Conservation (phyloP, 1,284 basidiomycete genomes). For the Cryptococcus sp. region DNA sequence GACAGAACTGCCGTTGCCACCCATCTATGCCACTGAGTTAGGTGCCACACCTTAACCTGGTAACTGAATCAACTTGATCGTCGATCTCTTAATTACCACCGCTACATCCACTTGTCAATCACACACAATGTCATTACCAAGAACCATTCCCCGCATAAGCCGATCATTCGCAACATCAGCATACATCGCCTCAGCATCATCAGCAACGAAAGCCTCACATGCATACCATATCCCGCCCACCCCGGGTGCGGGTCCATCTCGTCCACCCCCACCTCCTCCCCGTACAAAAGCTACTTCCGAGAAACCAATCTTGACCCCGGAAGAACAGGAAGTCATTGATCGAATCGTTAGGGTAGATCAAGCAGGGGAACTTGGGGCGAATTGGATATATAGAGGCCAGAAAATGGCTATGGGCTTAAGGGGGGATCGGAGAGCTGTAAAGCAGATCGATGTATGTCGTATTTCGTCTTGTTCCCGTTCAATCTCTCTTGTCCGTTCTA, state of each 20-base stretch:
- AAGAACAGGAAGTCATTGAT: conserved; percentile 41
- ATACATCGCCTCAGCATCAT: background rate
- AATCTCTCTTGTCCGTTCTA: background rate
- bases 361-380: conserved; percentile 87
- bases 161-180: background rate
- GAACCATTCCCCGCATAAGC: background rate
- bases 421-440: conserved; percentile 58
- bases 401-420: conserved; percentile 60
- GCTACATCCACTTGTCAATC: no score
- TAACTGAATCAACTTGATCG: no score
- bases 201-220: background rate
- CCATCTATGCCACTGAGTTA: no score
- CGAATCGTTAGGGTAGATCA: conserved; percentile 74
- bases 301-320: conserved; percentile 28
- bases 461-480: background rate
- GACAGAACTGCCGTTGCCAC: no score
- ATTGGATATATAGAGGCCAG: conserved; percentile 88
- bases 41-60: no score
- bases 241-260: background rate
- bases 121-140: background rate
- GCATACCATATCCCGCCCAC: background rate
- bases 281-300: conserved; percentile 30
- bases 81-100: no score
- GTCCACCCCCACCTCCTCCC: background rate
- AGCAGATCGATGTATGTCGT: conserved; percentile 68